Evolutionary conservation across 1,139 yeast species (phyloP), one percentile per base, ranked within the genome.

Genomic region (Scheffersomyces parashehatae): DNA sequence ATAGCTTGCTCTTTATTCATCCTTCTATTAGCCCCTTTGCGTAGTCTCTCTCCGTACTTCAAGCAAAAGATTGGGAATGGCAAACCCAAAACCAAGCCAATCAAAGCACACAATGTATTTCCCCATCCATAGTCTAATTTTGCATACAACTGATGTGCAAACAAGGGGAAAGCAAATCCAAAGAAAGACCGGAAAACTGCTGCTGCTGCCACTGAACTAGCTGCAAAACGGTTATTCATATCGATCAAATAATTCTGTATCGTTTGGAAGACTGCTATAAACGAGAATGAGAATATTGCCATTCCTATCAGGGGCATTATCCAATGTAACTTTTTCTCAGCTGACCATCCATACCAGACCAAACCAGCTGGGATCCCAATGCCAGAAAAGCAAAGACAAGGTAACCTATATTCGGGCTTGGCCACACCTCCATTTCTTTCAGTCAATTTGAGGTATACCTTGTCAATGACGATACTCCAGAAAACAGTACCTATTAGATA

Each of bases 261-360:
- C 30, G 80, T 67, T 53, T 79, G 83, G 61, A 82, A 82, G 10
- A 80, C 78, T 5, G 81, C 81, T 34, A 82, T 73, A 26, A 82
- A 70, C 3, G 82, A 81, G 50, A 78, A 71, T 4, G 85, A 81
- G 60, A 79, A 82, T 11, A 81, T 66, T 2, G 66, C 77, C 10
- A 79, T 67, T 3, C 86, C 87, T 28, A 82, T 64, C 13, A 67
- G 64, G 1, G 87, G 85, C 70, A 81, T 77, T 29, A 82, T 67
- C 83, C 86, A 82, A 46, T 63, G 76, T 35, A 68, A 50, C 39
- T 65, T 58, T 28, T 69, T 67, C 50, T 82, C 67, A 1, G 83
- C 84, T 29, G 81, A 70, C 86, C 87, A 82, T 4, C 88, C 87
- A 55, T 79, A 82, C 75, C 84, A 76, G 34, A 82, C 63, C 36